Evolutionary conservation across 768 basidiomycete species (phyloP).

Genomic region (Hericium alpestre): DNA sequence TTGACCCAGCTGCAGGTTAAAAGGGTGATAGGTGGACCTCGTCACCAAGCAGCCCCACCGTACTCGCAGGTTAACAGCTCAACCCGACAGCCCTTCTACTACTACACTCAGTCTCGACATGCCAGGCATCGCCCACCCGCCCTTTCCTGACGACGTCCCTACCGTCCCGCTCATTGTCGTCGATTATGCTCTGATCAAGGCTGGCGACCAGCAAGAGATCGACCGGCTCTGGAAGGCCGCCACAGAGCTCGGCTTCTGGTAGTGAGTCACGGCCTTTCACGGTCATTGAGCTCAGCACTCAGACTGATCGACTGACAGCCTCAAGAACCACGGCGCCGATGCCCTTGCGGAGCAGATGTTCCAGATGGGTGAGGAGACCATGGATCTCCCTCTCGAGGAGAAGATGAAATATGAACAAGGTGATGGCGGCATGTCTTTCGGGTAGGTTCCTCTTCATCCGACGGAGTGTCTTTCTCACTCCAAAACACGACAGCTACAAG

Average conservation of each 20-base stretch:
- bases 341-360: constrained; percentile 26
- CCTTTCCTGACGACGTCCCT: constrained; percentile 34
- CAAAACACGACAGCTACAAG: constrained; percentile 16
- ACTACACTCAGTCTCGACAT: background rate
- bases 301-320: constrained; percentile 14
- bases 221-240: constrained; percentile 37
- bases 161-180: constrained; percentile 37
- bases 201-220: constrained; percentile 26
- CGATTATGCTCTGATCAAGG: constrained; percentile 30
- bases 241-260: constrained; percentile 43
- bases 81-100: too few species aligned
- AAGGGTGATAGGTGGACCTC: too few species aligned
- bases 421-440: constrained; percentile 26
- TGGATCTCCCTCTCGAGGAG: constrained; percentile 30
- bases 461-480: background rate
- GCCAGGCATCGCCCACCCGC: constrained; percentile 15
- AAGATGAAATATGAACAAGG: constrained; percentile 33
- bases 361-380: constrained; percentile 27
- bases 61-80: too few species aligned
- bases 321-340: constrained; percentile 33
- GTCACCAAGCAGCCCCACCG: too few species aligned
- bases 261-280: constrained; percentile 24
- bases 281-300: background rate
- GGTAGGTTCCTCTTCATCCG: constrained; percentile 13
- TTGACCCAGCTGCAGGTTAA: too few species aligned